Base-by-base conservation (phyloP, 208 protist species). In the Trypanosoma cruzi region DNA sequence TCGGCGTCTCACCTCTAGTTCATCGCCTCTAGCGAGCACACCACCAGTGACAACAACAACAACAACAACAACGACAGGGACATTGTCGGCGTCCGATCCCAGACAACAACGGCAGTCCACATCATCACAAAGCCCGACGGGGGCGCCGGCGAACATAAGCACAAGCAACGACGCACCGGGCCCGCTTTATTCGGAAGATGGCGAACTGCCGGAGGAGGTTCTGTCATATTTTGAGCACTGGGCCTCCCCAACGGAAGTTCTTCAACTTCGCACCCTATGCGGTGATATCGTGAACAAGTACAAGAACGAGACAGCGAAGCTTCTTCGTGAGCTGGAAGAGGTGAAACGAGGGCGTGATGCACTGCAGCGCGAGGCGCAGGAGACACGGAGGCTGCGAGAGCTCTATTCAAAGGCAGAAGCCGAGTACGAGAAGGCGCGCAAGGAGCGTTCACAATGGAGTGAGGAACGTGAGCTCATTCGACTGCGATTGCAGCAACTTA, bases 201-300 rank as follows among this genome's bases (percentile, higher is more conserved):
- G 22, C 16, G 59, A 52, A 36, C 46, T 58, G 36, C 37, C 59
- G 37, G 48, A 73, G 18, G 68, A 73, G 24, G 24, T 58, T 18
- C 4, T 24, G 7, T 65, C 34, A 0, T 73, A 73, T 58, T 68
- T 57, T 64, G 63, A 81, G 40, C 62, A 90, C 67, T 94, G 89
- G 89, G 89, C 89, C 24, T 94, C 89, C 1, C 89, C 89, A 11
- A 42, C 68, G 20, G 89, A 94, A 68, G 79, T 94, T 48, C 75
- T 85, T 59, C 84, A 89, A 68, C 59, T 94, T 55, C 89, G 81
- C 2, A 26, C 69, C 0, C 49, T 83, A 34, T 80, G 68, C 44
- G 69, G 69, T 16, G 72, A 81, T 36, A 20, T 92, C 5, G 52
- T 65, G 5, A 61, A 54, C 29, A 67, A 72, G 28, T 84, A 92